Conservation (phyloP, 2,329 filamentous ascomycete genomes). For the Aspergillus fischeri region DNA sequence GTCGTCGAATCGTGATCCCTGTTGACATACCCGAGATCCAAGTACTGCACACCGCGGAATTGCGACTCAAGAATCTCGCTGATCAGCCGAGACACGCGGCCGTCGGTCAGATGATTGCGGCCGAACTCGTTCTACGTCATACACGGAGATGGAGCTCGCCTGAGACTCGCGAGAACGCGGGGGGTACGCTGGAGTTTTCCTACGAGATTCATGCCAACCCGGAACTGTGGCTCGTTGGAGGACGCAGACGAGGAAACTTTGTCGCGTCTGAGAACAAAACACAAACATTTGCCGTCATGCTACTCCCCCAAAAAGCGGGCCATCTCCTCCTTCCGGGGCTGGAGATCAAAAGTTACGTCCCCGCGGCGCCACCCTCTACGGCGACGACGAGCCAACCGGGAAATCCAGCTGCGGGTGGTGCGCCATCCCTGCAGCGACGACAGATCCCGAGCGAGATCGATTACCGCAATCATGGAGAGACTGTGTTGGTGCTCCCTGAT, state of each 20-base stretch:
- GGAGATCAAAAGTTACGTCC: conserved; percentile 65
- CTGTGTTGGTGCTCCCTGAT: conserved; percentile 69
- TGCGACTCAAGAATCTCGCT: conserved; percentile 28
- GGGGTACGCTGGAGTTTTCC: conserved; percentile 65
- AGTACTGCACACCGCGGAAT: conserved; percentile 70
- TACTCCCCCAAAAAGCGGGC: conserved; percentile 77
- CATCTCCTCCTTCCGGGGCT: conserved; percentile 72
- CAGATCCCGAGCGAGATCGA: conserved; percentile 69
- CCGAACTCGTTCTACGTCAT: conserved; percentile 48
- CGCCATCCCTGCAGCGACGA: conserved; percentile 24
- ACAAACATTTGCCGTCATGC: conserved; percentile 60
- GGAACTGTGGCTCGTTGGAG: conserved; percentile 82
- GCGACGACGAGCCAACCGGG: conserved; percentile 7
- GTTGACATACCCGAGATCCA: conserved; percentile 83
- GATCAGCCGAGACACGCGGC: conserved; percentile 34
- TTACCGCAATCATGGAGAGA: conserved; percentile 71
- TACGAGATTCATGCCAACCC: conserved; percentile 73
- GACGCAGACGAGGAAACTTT: conserved; percentile 75
- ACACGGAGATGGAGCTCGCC: conserved; percentile 52
- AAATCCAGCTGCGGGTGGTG: conserved; percentile 8
- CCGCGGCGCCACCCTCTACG: conserved; percentile 20
- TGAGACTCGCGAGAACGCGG: conserved; percentile 26
- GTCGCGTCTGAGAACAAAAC: conserved; percentile 45
- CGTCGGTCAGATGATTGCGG: conserved; percentile 46
- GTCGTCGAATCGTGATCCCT: conserved; percentile 72